Evolutionary conservation across 139 green algal species (phyloP).

Genomic region (Dunaliella primolecta): DNA sequence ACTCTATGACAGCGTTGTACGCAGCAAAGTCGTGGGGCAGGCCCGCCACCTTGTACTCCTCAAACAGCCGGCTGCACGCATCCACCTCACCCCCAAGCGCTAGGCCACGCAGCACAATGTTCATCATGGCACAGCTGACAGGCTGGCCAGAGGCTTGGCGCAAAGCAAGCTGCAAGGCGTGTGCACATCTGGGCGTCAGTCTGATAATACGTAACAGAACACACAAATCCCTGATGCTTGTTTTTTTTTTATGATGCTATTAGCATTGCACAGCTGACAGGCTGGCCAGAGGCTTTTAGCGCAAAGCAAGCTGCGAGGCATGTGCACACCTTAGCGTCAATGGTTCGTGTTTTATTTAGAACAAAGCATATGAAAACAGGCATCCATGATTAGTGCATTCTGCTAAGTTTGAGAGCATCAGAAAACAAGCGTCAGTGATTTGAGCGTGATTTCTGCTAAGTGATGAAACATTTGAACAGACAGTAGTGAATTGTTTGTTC

Average conservation of each 20-base stretch:
- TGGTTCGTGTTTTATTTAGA: not conserved
- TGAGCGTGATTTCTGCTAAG: too few relatives aligned
- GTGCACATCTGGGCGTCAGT: not conserved
- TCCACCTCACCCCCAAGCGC: conserved; percentile 3
- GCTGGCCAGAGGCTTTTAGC: conserved; percentile 1
- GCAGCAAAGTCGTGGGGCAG: conserved; percentile 11
- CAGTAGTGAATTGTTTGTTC: too few relatives aligned
- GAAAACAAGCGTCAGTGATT: too few relatives aligned
- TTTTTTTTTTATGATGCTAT: not conserved
- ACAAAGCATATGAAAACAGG: not conserved
- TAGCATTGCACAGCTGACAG: conserved; percentile 10
- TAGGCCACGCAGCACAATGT: conserved; percentile 19
- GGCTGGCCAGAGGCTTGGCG: conserved; percentile 8
- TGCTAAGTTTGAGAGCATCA: too few relatives aligned
- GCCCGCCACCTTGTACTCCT: conserved; percentile 13
- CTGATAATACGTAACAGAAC: not conserved
- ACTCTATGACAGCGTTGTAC: conserved; percentile 23
- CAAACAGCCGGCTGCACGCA: conserved; percentile 17
- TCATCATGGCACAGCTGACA: conserved; percentile 14
- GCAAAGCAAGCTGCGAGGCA: conserved; percentile 1
- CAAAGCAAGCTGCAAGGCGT: not conserved
- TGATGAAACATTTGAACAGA: too few relatives aligned
- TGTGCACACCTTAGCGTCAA: not conserved
- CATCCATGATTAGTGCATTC: not conserved
- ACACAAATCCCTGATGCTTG: not conserved